Base-by-base conservation (phyloP, 192 early-diverging fungal species). In the Linnemannia zychae region DNA sequence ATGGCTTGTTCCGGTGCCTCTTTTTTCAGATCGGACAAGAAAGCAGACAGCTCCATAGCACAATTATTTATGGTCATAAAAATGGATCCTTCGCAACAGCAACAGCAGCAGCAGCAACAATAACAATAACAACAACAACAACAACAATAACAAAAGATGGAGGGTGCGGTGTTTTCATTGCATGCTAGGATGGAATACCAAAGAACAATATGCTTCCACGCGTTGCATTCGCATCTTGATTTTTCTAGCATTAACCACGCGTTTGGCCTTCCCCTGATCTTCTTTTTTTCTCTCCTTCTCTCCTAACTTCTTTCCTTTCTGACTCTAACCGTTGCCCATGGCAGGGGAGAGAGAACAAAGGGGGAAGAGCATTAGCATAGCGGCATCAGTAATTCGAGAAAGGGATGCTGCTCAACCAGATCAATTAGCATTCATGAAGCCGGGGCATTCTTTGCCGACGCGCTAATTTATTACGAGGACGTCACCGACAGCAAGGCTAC, bases 191-290 rank as follows among this genome's bases (percentile, higher is more conserved):
- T 40, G 33, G 40, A 60, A 63, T 37, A 40, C 15, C 20, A 44
- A 22, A 38, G 34, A 37, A 67, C 46, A 63, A 5, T 49, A 28
- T 63, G 57, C 24, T 31, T 63, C 53, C n/a, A 60, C 57, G 57
- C 57, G 57, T 60, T 31, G 24, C 9, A 13, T 24, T 12, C 57
- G 67, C 46, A 67, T 36, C 24, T 63, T 38, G 40, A 16, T 67
- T 50, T 44, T 37, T n/a, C 48, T 69, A 71, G 24, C 76, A 38
- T 33, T 78, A 78, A 47, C 71, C 77, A 78, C 77, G 77, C 77
- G 77, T 78, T 72, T 78, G 33, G n/a, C n/a, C n/a, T n/a, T n/a
- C n/a, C n/a, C n/a, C n/a, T n/a, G n/a, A n/a, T n/a, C n/a, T n/a
- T n/a, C n/a, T n/a, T n/a, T n/a, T n/a, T n/a, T n/a, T n/a, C n/a